Evolutionary conservation across 805 yeast species (phyloP), one percentile per base, ranked within the genome.

Genomic region (Yarrowia keelungensis): DNA sequence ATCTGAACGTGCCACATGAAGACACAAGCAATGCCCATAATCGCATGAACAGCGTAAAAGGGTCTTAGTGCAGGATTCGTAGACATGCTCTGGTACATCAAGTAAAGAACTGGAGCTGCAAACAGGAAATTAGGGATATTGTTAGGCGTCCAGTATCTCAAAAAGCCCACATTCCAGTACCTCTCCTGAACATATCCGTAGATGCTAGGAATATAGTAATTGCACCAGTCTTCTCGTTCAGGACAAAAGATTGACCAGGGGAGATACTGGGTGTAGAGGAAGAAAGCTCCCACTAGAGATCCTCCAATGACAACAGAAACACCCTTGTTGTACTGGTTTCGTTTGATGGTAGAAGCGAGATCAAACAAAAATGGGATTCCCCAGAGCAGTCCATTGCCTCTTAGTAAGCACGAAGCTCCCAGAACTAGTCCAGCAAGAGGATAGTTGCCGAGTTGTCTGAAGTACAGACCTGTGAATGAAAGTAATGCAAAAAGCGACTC

Each of bases 151-250:
- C 97, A 95, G 78, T 95, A 95, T 49, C 78, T 81, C 69, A 95
- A 77, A 66, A 93, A 86, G 0, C 99, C 98, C 53, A 82, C 84
- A 72, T 87, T 85, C 99, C 99, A 95, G 76, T 94, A 92, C 71
- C 86, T 82, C 1, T 79, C 69, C 77, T 95, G 99, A 8, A 96
- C 90, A 76, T 83, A 91, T 3, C 85, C 76, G 73, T 87, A 87
- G 14, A 94, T 80, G 26, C 89, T 84, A 8, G 90, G 91, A 0
- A 90, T 65, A 3, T 71, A 69, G 5, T 79, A 71, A 14, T 79
- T 70, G 76, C 99, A 94, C 98, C 98, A 94, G 70, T 84, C 90
- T 8, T 90, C 87, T 69, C 92, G 79, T 14, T 78, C 83, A 0
- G 92, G 90, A 75, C 99, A 95, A 71, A 86, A 89, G 15, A 74